Base-by-base conservation (phyloP, 2,329 filamentous ascomycete genomes). In the Hortaea werneckii region DNA sequence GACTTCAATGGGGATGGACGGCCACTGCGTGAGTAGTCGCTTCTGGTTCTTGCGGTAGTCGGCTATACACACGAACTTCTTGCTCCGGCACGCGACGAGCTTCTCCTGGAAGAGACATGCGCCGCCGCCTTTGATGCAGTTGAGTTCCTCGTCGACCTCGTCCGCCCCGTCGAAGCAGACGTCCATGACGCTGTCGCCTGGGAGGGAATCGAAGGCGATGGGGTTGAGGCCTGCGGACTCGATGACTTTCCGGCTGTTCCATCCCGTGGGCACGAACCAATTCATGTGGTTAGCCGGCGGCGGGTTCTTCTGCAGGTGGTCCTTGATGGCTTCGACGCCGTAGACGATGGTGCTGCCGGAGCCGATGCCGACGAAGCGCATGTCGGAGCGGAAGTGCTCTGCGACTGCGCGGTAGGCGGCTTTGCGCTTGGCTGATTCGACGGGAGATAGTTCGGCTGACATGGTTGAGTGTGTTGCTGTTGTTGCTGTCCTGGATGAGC, bases 21-120 rank as follows among this genome's bases (percentile, higher is more conserved):
- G 83, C 88, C 90, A 98, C 52, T 74, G 76, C 4, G 75, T 77
- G 29, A 82, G 77, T 28, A 98, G 78, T 37, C 85, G 79, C 32
- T 76, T 69, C 50, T 88, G 87, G 54, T 89, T 78, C 69, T 98
- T 98, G 58, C 92, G 81, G 64, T 89, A 94, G 68, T 98, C 92
- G n/a, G 60, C 60, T 12, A 63, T 62, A 44, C 57, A 60, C 29
- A 63, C 51, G 42, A 61, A 61, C 41, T 59, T 58, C 54, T 54
- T 52, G 37, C 47, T 52, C 28, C 54, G 52, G 3, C 87, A 83
- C 5, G 89, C 89, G 4, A 98, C 89, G 32, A 98, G 75, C 73
- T 98, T 98, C 71, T 98, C 92, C 67, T 96, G 92, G 71, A 95
- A 94, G 46, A 96, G 70, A 67, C 92, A 98, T n/a, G 88, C 92